Conservation (phyloP, 2,329 filamentous ascomycete genomes). For the Neoascochyta sp. region DNA sequence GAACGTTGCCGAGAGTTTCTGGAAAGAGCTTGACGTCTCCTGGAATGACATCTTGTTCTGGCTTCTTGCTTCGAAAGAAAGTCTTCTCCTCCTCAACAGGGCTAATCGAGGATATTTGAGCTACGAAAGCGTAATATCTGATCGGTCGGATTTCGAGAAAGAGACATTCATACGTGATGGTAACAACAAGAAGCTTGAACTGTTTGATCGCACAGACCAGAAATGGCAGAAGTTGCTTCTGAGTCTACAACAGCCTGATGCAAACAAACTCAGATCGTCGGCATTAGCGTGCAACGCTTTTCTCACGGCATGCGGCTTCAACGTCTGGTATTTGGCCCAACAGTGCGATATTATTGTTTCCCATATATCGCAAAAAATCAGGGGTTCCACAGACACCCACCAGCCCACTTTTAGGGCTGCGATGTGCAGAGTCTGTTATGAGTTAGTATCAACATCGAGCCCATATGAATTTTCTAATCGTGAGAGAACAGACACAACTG, state of each 20-base stretch:
- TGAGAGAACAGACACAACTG: conserved; percentile 33
- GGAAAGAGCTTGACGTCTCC: conserved; percentile 33
- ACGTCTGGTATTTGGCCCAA: conserved; percentile 42
- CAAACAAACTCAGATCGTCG: conserved; percentile 26
- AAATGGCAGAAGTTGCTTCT: conserved; percentile 33
- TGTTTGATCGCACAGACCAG: conserved; percentile 24
- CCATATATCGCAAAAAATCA: conserved; percentile 5
- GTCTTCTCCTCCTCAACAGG: conserved; percentile 11
- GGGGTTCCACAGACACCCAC: conserved; percentile 1
- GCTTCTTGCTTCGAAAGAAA: conserved; percentile 31
- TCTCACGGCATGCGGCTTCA: conserved; percentile 32
- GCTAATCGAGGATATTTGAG: conserved; percentile 1
- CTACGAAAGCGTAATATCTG: conserved; percentile 13
- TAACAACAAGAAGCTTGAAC: conserved; percentile 1
- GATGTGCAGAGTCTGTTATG: conserved; percentile 31
- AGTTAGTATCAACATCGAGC: conserved; percentile 19
- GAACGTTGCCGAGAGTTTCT: conserved; percentile 33
- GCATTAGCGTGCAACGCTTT: conserved; percentile 39
- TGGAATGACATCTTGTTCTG: conserved; percentile 41
- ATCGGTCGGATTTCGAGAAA: conserved; percentile 24
- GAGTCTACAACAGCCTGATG: conserved; percentile 22
- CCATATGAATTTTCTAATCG: too few relatives aligned
- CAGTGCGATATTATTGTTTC: conserved; percentile 18
- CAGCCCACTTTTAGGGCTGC: conserved; percentile 18
- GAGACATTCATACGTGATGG: conserved; percentile 12